Base-by-base conservation (phyloP, 2,329 filamentous ascomycete species). In the Rosellinia necatrix region DNA sequence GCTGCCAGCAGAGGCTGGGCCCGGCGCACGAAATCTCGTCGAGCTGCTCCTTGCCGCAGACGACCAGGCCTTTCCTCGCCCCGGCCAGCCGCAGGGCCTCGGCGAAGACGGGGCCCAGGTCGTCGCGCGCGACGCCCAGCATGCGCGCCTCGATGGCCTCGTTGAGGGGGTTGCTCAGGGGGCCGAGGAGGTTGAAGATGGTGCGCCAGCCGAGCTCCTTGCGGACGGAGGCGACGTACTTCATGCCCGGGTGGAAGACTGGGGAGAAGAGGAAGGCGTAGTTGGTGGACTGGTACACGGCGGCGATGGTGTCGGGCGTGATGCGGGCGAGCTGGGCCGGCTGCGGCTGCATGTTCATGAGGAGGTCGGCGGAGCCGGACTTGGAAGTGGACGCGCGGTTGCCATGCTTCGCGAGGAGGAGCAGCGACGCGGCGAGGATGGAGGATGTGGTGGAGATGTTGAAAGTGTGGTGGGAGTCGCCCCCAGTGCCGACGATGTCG, bases 181-280 rank as follows among this genome's bases (percentile, higher is more conserved):
- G 94, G 0, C 94, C 94, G 46, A 99, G 83, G 13, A 99, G 84
- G 75, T 99, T 99, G 85, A 99, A 99, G 64, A 99, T 93, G 2
- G 94, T 99, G 66, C 94, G 86, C 81, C 94, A 93, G 56, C 93
- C 93, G 19, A 99, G 84, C 71, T 96, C 89, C 69, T 86, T 90
- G 60, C 94, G 88, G 62, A 97, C 87, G 2, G 88, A 85, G 4
- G 92, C 91, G 34, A 94, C 92, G 72, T 92, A 88, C 71, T 86
- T 88, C 88, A 97, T 97, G 43, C 92, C 93, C 0, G 92, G 91
- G 76, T 99, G 94, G 81, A 97, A 99, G 64, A 94, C 90, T 34
- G 94, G 93, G 0, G 94, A 94, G 70, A 94, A 97, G 25, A 99
- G 83, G 76, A 99, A 99, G 61, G 89, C 89, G 77, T 97, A 99